phyloP scores from a whole-genome alignment of 139 green algal species.

The Chlamydomonas sp. region DNA sequence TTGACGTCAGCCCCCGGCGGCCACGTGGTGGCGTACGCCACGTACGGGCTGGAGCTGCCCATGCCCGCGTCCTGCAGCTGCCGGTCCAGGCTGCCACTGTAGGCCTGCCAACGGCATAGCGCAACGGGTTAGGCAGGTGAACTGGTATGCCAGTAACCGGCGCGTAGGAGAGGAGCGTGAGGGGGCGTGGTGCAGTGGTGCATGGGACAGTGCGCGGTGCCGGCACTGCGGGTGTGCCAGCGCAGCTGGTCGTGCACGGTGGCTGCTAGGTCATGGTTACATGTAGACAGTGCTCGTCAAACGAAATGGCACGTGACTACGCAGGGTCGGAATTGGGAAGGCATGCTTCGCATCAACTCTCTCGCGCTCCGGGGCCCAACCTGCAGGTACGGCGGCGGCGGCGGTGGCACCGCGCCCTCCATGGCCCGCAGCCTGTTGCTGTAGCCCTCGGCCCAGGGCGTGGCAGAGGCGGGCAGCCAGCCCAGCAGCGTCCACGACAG shows the following conservation, averaged over 20 bases:
- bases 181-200: neutral
- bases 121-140: too few species aligned
- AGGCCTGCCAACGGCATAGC: neutral
- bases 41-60: neutral
- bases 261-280: too few species aligned
- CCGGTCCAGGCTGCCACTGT: neutral
- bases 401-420: neutral
- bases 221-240: neutral
- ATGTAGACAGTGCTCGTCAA: too few species aligned
- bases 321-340: too few species aligned
- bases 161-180: neutral
- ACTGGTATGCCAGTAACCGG: neutral
- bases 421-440: too few species aligned
- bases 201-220: neutral
- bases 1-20: neutral
- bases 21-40: neutral
- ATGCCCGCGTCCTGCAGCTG: neutral
- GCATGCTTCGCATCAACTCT: neutral
- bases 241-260: too few species aligned
- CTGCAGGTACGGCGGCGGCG: neutral
- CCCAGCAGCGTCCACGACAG: neutral
- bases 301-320: too few species aligned
- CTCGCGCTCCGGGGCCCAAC: neutral
- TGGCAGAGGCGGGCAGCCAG: neutral
- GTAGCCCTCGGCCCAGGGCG: neutral